Base-by-base conservation (phyloP, 2,329 filamentous ascomycete species). In the Teratosphaeria zuluensis region DNA sequence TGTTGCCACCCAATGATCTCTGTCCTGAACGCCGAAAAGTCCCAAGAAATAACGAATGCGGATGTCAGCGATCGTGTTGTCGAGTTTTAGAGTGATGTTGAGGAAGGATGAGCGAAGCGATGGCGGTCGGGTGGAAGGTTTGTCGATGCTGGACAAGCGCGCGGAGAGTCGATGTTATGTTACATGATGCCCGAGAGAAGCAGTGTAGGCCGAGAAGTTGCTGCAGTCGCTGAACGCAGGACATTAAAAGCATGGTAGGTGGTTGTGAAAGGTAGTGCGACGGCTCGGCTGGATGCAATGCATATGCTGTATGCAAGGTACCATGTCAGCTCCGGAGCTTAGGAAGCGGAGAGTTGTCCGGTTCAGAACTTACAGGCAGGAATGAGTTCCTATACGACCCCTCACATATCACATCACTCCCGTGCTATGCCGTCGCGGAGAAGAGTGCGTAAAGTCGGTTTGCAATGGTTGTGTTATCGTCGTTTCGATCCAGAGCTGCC, bases 401-500 rank as follows among this genome's bases (percentile, higher is more conserved):
- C 51, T 53, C 16, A 33, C 51, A 21, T 30, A 21, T 55, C 31
- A 28, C 21, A 33, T 42, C 53, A 14, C 31, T 28, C 24, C 33
- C 53, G 31, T 42, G 12, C 21, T 48, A 6, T 51, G 55, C 19
- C 55, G 55, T 58, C 51, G 56, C 30, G 19, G 53, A 51, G 14
- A 33, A 46, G 33, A n/a, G 7, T 53, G 51, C 32, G n/a, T 19
- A 12, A 42, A 21, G 12, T 4, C 14, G 52, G 21, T 48, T 33
- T 21, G 28, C 16, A 53, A 6, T 16, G 54, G 11, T 28, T 7
- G 48, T 60, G 59, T 42, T 57, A 63, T 63, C 60, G 59, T 42
- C 52, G 19, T 32, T 63, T 63, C 28, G 59, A 42, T 8, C 59
- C 59, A 42, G 56, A 46, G 57, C 48, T 57, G 57, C 59, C 57